phyloP scores from a whole-genome alignment of 176 grass and related monocot species.

The Miscanthus lutarioriparius region DNA sequence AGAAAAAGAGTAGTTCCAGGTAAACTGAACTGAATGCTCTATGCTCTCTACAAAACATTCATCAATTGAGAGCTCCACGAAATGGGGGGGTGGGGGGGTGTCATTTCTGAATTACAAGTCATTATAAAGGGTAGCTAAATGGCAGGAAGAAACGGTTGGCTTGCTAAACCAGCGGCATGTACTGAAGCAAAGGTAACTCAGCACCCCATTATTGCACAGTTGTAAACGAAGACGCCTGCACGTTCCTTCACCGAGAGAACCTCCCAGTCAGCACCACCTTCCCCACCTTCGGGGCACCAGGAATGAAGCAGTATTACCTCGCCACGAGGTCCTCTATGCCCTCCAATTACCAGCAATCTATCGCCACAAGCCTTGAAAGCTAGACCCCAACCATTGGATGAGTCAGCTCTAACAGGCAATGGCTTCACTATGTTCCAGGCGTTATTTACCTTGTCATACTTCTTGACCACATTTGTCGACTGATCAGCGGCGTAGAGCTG shows the following conservation, averaged over 20 bases:
- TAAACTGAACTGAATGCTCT: slow-evolving; percentile 67
- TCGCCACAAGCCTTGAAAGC: slow-evolving; percentile 88
- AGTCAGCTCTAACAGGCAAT: slow-evolving; percentile 86
- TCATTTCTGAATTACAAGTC: slow-evolving; percentile 63
- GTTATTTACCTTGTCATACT: slow-evolving; percentile 88
- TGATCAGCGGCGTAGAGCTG: slow-evolving; percentile 89
- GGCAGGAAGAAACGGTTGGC: slow-evolving; percentile 26
- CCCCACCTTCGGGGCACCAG: slow-evolving; percentile 72
- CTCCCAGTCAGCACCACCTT: slow-evolving; percentile 67
- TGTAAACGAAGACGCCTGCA: slow-evolving; percentile 79
- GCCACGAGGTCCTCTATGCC: slow-evolving; percentile 57
- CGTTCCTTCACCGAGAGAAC: slow-evolving; percentile 70
- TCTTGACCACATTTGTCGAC: slow-evolving; percentile 75
- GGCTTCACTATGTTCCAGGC: slow-evolving; percentile 75
- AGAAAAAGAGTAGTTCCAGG: slow-evolving; percentile 45
- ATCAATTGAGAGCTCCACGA: slow-evolving; percentile 46
- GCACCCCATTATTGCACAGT: slow-evolving; percentile 97
- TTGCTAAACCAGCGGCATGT: slow-evolving; percentile 38
- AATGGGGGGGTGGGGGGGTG: slow-evolving; percentile 44
- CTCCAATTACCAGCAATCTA: slow-evolving; percentile 68
- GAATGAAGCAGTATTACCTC: slow-evolving; percentile 82
- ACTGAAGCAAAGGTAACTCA: slow-evolving; percentile 43
- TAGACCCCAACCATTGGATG: slow-evolving; percentile 84
- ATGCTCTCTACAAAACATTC: slow-evolving; percentile 53
- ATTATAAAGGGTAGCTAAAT: slow-evolving; percentile 49